Base-by-base conservation (phyloP, 257 asterid species). In the Plantago ovata region DNA sequence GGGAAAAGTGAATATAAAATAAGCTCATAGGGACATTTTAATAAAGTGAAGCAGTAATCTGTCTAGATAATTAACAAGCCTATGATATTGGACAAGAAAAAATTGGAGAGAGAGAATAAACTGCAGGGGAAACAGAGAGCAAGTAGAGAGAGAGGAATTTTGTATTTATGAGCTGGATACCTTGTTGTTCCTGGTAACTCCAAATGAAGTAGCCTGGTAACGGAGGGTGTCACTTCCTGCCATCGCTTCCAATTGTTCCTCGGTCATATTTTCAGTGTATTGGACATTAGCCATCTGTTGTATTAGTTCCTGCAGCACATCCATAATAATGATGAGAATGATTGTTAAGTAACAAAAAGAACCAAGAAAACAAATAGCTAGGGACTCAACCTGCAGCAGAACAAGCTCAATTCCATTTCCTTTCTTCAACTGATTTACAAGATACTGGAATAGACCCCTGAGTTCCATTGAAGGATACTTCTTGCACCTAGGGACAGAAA, bases 271-370 rank as follows among this genome's bases (percentile, higher is more conserved):
- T 78, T 93, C 99, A 7, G 97, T 93, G 69, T 93, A 93, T 56
- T 89, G 99, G 36, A 93, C 97, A 71, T 93, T 93, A 18, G 99
- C 99, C 99, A 93, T 93, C 80, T 93, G 99, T 70, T 93, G 97
- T 65, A 89, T 73, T 55, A 93, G 90, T 69, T 93, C 99, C 99
- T 93, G 74, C n/a, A 77, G 43, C 69, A 24, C 52, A 82, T 60
- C 66, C 63, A 71, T 47, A 47, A 67, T n/a, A 67, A 60, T 49
- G 60, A 58, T 54, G 59, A 38, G 62, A 42, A 61, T 6, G 60
- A 54, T 53, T 45, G n/a, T 41, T 60, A 13, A 66, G 56, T 50
- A 61, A 53, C 62, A 60, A 48, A 58, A 60, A 32, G 18, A 65
- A 50, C 44, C 62, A 51, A 15, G 63, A 71, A 75, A 57, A 46